Evolutionary conservation across 805 yeast genomes (phyloP).

Genomic region (Jamesozyma jinghongensis): DNA sequence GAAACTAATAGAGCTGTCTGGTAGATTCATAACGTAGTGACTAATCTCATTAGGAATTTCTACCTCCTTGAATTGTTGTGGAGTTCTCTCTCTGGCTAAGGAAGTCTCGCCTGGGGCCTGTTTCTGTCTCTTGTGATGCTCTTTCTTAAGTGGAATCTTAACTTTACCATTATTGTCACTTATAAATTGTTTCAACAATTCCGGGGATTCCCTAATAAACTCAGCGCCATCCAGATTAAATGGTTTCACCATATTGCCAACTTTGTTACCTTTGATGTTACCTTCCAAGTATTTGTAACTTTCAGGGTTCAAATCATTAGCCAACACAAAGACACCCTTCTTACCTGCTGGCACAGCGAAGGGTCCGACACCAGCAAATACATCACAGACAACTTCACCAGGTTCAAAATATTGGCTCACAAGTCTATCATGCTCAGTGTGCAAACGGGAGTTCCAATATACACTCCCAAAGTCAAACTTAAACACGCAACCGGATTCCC

Average conservation of each 20-base stretch:
- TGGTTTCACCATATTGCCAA: constrained; percentile 46
- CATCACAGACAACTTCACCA: constrained; percentile 82
- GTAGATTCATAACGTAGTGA: constrained; percentile 91
- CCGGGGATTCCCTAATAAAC: constrained; percentile 57
- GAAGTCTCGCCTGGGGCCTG: constrained; percentile 8
- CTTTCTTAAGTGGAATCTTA: constrained; percentile 31
- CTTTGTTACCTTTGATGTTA: constrained; percentile 60
- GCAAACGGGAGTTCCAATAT: constrained; percentile 93
- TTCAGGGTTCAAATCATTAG: constrained; percentile 90
- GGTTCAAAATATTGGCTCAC: constrained; percentile 47
- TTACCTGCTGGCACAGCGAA: constrained; percentile 95
- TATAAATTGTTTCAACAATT: constrained; percentile 39
- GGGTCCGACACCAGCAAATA: constrained; percentile 98
- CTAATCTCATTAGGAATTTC: constrained; percentile 27
- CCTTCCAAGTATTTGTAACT: constrained; percentile 60
- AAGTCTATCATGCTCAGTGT: constrained; percentile 85
- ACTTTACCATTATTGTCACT: constrained; percentile 31
- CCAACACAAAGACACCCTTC: constrained; percentile 68
- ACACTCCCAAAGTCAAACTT: constrained; percentile 86
- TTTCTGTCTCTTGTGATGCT: constrained; percentile 28
- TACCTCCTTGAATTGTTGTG: constrained; percentile 39
- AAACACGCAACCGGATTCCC: constrained; percentile 79
- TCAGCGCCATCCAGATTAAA: constrained; percentile 75
- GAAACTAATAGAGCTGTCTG: constrained; percentile 84
- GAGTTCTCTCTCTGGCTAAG: constrained; percentile 14